Conservation (phyloP, 306 rosid species). For the Rubus idaeus region DNA sequence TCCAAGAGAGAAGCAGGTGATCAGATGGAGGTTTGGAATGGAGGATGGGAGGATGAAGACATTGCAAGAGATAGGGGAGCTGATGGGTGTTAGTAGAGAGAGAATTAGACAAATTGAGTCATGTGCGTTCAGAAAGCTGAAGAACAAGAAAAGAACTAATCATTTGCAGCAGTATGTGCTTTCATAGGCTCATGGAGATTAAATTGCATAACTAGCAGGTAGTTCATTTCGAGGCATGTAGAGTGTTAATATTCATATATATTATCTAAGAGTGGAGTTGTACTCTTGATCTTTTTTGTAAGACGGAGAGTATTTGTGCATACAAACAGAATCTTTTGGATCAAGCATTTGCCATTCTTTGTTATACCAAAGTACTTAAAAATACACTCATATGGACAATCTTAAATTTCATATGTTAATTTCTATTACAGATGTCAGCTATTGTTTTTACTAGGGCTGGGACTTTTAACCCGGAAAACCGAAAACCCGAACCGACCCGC, state of each 20-base stretch:
- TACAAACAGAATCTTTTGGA: conserved; percentile 34
- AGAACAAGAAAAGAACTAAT: conserved; percentile 82
- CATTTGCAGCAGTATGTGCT: conserved; percentile 82
- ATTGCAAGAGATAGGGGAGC: conserved; percentile 92
- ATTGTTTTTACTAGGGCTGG: no score
- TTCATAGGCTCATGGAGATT: conserved; percentile 42
- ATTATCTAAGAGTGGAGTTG: conserved; percentile 15
- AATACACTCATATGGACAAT: background rate
- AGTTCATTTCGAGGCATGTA: conserved; percentile 23
- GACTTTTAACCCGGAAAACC: no score
- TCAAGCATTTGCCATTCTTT: conserved; percentile 26
- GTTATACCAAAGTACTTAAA: conserved; percentile 12
- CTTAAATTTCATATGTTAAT: background rate
- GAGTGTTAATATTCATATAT: conserved; percentile 17
- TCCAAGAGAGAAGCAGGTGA: conserved; percentile 77
- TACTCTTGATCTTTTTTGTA: conserved; percentile 24
- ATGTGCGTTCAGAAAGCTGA: conserved; percentile 82
- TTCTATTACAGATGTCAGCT: background rate
- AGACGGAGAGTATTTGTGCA: conserved; percentile 43
- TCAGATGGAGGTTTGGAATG: conserved; percentile 95
- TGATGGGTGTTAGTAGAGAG: conserved; percentile 93
- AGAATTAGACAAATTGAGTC: conserved; percentile 91
- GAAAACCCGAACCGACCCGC: no score
- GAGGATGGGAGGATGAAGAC: conserved; percentile 96
- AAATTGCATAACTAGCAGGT: conserved; percentile 24